Evolutionary conservation across 2,329 filamentous ascomycete genomes (phyloP).

Genomic region (Claviceps digitariae): DNA sequence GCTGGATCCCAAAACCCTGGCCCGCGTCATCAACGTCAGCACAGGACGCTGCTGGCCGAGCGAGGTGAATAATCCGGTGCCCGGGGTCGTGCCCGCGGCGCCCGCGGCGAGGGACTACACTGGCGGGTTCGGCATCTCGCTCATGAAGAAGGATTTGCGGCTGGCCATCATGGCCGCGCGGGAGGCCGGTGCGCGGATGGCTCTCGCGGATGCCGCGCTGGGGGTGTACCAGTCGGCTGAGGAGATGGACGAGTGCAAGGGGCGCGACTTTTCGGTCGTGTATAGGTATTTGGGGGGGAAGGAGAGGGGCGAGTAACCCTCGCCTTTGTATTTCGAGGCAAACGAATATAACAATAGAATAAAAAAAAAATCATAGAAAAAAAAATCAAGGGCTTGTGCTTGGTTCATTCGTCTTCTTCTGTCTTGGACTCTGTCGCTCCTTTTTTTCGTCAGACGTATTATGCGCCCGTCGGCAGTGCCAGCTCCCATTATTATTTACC

Average conservation of each 20-base stretch:
- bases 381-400: no score
- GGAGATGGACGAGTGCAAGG: slow-evolving; percentile 45
- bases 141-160: slow-evolving; percentile 71
- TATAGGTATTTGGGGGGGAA: slow-evolving; percentile 56
- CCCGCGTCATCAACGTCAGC: slow-evolving; percentile 80
- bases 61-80: slow-evolving; percentile 90
- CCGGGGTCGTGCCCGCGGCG: slow-evolving; percentile 63
- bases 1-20: slow-evolving; percentile 50
- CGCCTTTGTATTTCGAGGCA: no score
- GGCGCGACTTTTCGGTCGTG: slow-evolving; percentile 70
- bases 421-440: no score
- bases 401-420: no score
- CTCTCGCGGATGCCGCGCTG: slow-evolving; percentile 47
- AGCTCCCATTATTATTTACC: no score
- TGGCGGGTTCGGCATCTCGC: slow-evolving; percentile 61
- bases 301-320: slow-evolving; percentile 15
- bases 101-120: slow-evolving; percentile 65
- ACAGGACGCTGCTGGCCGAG: slow-evolving; percentile 95
- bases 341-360: no score
- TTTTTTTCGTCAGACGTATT: no score
- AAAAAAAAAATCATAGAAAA: no score
- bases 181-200: slow-evolving; percentile 52
- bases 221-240: slow-evolving; percentile 57
- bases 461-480: no score
- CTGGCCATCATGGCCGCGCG: slow-evolving; percentile 60